Conservation (phyloP, 768 basidiomycete species). For the Cystoderma amianthinum region DNA sequence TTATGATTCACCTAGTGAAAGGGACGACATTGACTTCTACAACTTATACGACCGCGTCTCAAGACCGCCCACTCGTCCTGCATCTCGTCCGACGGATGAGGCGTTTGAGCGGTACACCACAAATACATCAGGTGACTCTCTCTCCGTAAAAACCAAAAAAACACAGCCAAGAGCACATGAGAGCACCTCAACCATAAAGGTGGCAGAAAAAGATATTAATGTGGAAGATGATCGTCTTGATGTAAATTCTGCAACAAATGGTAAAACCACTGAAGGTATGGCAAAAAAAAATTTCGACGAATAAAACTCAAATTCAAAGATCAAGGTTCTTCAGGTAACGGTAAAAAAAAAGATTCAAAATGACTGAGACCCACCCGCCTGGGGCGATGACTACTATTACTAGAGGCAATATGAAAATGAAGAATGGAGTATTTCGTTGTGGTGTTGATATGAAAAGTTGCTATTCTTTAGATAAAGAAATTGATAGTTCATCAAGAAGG, state of each 20-base stretch:
- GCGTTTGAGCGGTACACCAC: background rate
- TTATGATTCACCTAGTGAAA: background rate
- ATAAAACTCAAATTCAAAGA: background rate
- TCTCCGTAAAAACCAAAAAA: background rate
- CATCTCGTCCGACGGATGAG: background rate
- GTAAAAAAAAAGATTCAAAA: background rate
- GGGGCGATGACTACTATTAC: background rate
- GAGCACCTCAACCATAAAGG: background rate
- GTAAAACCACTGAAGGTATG: background rate
- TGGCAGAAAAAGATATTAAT: background rate
- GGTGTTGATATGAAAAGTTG: too few species aligned
- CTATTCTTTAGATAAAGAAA: too few species aligned
- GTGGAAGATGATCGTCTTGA: background rate
- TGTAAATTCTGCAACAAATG: background rate
- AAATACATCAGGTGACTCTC: background rate
- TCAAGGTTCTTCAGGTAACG: background rate
- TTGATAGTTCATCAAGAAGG: too few species aligned
- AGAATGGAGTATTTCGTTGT: too few species aligned
- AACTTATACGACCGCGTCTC: background rate
- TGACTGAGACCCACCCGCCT: background rate
- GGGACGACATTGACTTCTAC: background rate
- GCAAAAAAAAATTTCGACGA: background rate
- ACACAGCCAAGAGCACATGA: background rate
- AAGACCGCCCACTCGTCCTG: background rate
- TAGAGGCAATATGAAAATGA: too few species aligned